A percentile compares a stretch with the other conserved stretches of the same genome.
Conservation (phyloP, 1,284 basidiomycete genomes). For the Malassezia dermatis region DNA sequence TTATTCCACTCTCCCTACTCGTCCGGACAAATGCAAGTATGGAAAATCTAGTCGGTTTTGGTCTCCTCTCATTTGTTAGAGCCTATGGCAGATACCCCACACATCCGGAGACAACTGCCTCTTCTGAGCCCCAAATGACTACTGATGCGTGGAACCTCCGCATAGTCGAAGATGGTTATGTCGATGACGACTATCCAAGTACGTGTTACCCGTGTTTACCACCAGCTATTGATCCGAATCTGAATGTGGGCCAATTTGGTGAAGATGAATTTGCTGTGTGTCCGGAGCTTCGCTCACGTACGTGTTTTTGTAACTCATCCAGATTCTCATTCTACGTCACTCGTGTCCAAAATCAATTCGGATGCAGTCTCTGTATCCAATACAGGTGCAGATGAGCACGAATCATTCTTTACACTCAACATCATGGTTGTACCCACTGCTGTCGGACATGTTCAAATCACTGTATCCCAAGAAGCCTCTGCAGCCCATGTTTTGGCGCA, state of each 20-base stretch:
- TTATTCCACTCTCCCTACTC: slow-evolving; percentile 22
- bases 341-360: not conserved
- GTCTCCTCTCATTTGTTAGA: slow-evolving; percentile 72
- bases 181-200: slow-evolving; percentile 88
- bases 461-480: slow-evolving; percentile 63
- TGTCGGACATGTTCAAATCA: slow-evolving; percentile 51
- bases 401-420: not conserved
- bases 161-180: slow-evolving; percentile 93
- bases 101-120: slow-evolving; percentile 53
- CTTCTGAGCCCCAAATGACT: slow-evolving; percentile 57
- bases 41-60: slow-evolving; percentile 90
- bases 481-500: slow-evolving; percentile 73
- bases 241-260: slow-evolving; percentile 76
- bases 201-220: not conserved
- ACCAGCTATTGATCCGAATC: slow-evolving; percentile 71
- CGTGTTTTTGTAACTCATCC: not conserved
- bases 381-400: not conserved
- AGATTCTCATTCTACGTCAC: not conserved
- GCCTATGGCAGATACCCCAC: slow-evolving; percentile 65
- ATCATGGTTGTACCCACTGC: slow-evolving; percentile 31
- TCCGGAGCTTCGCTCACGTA: not conserved
- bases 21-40: slow-evolving; percentile 80
- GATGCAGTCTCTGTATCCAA: not conserved
- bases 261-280: slow-evolving; percentile 82
- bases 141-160: slow-evolving; percentile 86